phyloP scores from a whole-genome alignment of 2,329 filamentous ascomycete genomes.

The Aureobasidium namibiae region DNA sequence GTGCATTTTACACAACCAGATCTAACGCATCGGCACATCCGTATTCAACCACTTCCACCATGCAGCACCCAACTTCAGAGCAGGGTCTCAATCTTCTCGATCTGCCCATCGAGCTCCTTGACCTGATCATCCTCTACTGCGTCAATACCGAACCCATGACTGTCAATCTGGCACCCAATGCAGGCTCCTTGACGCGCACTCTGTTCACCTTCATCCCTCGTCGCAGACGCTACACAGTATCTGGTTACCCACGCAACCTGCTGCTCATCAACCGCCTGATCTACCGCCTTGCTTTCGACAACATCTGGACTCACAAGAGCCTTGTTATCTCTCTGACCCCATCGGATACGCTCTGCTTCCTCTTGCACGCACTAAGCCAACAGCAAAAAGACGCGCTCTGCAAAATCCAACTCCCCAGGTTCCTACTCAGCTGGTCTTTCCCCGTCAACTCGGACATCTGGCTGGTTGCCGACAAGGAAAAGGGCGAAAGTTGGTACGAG shows the following conservation, averaged over 20 bases:
- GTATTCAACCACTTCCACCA: not conserved
- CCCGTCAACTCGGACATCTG: slow-evolving; percentile 15
- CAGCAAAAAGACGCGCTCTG: slow-evolving; percentile 11
- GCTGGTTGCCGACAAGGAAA: slow-evolving; percentile 7
- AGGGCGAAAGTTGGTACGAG: not conserved
- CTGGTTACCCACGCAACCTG: slow-evolving; percentile 11
- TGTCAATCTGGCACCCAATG: slow-evolving; percentile 10
- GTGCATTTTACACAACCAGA: not conserved
- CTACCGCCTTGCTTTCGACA: slow-evolving; percentile 8
- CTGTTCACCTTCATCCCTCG: slow-evolving; percentile 1
- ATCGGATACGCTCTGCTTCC: slow-evolving; percentile 15
- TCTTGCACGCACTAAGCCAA: slow-evolving; percentile 13
- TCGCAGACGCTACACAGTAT: slow-evolving; percentile 8
- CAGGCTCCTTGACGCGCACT: not conserved
- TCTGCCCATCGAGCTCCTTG: slow-evolving; percentile 15
- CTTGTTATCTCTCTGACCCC: slow-evolving; percentile 14
- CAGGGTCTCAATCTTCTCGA: slow-evolving; percentile 2
- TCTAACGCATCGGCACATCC: not conserved
- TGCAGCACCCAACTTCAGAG: not conserved
- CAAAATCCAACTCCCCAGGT: slow-evolving; percentile 12
- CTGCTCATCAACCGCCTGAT: slow-evolving; percentile 12
- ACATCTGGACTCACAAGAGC: slow-evolving; percentile 12
- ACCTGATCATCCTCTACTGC: slow-evolving; percentile 7
- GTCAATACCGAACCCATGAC: not conserved
- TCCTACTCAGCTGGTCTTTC: slow-evolving; percentile 13